Evolutionary conservation across 2,329 filamentous ascomycete species (phyloP), one percentile per base, ranked within the genome.

Genomic region (Penicillium expansum): DNA sequence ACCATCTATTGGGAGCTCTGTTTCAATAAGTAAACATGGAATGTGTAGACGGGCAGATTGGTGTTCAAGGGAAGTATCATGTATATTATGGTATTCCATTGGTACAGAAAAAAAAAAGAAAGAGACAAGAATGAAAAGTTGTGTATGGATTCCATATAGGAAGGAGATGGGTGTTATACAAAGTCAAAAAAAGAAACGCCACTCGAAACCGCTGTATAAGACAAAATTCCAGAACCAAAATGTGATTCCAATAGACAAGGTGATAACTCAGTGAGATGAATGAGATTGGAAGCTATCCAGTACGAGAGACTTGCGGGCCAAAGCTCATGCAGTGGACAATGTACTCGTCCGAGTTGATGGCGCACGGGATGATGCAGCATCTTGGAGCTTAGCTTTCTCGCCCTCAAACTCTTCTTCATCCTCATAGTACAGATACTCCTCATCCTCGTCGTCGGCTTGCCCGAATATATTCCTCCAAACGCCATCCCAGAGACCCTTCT

Each of bases 401-500:
- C 20, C 59, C 27, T 62, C 62, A 27, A 63, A 56, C 37, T 70
- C 74, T 49, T 71, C 68, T 50, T 80, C 77, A 22, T 83, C 80
- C n/a, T 87, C 83, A 60, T 84, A 82, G 56, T 87, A 85, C 62
- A 81, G 75, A 69, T 79, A 75, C 18, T 83, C 80, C 1, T 71
- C 70, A 2, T 83, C 80, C 1, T 85, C 84, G 20, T 83, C 80
- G 2, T 82, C 80, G 0, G 80, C 78, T 53, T 79, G 76, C 0
- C 88, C 89, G 54, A 85, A 79, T 0, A 90, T 76, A 55, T 85
- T 84, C 55, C 80, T 83, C 86, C 89, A 93, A n/a, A 93, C 84
- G 16, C 92, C 83, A 62, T 86, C 83, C 91, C 91, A 94, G 76
- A 96, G 82, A 0, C 92, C 93, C 77, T 92, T 96, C 83, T 99